Percentiles rank a stretch among this genome's conserved stretches.
Conservation (phyloP, 805 yeast genomes). For the Suhomyces emberorum region DNA sequence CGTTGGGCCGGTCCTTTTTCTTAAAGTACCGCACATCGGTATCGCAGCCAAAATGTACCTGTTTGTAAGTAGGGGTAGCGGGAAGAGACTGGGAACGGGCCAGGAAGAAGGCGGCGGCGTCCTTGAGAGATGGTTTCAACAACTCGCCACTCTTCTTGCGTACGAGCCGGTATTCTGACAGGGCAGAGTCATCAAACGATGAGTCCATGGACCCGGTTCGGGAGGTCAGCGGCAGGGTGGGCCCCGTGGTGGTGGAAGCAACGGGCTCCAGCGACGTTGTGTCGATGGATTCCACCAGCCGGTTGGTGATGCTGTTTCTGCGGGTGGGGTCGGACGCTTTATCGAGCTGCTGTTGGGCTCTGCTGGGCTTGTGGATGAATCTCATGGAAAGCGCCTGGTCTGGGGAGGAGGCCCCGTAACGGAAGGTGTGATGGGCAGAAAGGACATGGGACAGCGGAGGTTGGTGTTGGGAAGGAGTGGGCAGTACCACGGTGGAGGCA, state of each 20-base stretch:
- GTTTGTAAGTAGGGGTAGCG: conserved; percentile 56
- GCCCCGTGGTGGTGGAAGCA: conserved; percentile 1
- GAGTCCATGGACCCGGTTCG: not conserved
- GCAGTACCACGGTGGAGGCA: no score
- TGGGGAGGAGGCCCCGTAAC: conserved; percentile 9
- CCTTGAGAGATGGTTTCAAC: conserved; percentile 69
- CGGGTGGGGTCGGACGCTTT: conserved; percentile 30
- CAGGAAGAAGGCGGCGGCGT: conserved; percentile 32
- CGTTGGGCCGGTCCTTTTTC: conserved; percentile 69
- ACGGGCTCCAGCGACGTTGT: not conserved
- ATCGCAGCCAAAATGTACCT: conserved; percentile 76
- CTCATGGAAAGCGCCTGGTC: conserved; percentile 28
- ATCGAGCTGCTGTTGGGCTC: conserved; percentile 29
- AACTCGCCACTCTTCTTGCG: conserved; percentile 89
- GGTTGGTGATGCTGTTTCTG: conserved; percentile 24
- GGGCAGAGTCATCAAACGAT: not conserved
- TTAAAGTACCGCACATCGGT: conserved; percentile 70
- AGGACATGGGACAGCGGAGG: no score
- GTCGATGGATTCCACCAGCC: conserved; percentile 5
- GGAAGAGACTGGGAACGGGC: conserved; percentile 37
- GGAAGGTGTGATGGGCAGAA: not conserved
- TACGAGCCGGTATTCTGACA: conserved; percentile 38
- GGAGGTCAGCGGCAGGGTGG: not conserved
- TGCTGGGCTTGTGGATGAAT: conserved; percentile 38
- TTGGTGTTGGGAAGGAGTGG: no score